Evolutionary conservation across 257 asterid genomes (phyloP).

Genomic region (Salvia splendens): DNA sequence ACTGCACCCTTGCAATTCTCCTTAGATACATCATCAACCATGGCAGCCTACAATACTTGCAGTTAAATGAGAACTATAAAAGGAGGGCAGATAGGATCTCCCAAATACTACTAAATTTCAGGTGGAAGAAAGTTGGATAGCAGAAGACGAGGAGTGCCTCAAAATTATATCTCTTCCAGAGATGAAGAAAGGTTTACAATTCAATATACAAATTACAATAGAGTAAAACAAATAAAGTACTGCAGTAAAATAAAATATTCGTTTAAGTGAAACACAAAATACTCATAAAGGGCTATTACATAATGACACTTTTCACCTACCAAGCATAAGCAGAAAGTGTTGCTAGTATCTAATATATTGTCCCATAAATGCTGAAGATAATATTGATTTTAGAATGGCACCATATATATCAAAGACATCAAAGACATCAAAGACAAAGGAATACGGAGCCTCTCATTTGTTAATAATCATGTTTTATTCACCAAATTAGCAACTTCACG

Average conservation of each 20-base stretch:
- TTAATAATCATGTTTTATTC: constrained; percentile 2
- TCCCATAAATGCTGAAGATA: not conserved
- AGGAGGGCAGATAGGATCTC: constrained; percentile 7
- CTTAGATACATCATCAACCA: constrained; percentile 42
- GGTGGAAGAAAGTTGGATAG: constrained; percentile 4
- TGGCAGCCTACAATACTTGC: constrained; percentile 44
- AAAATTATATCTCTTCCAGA: constrained; percentile 7
- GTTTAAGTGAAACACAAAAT: not conserved
- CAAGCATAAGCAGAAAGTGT: not conserved
- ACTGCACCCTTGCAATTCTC: constrained; percentile 60
- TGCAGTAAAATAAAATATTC: not conserved
- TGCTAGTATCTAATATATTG: not conserved
- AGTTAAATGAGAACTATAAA: constrained; percentile 29
- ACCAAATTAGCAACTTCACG: constrained; percentile 27
- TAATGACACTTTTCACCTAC: not conserved
- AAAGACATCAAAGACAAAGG: constrained; percentile 11
- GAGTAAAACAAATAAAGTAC: constrained; percentile 9
- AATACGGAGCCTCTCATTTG: constrained; percentile 5
- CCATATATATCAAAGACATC: constrained; percentile 1
- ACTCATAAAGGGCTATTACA: not conserved
- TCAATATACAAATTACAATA: not conserved
- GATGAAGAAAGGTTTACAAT: not conserved
- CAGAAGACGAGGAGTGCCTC: constrained; percentile 4
- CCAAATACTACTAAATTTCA: not conserved
- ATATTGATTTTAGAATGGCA: not conserved